Conservation (phyloP, 805 yeast species). For the Schizosaccharomyces japonicus region DNA sequence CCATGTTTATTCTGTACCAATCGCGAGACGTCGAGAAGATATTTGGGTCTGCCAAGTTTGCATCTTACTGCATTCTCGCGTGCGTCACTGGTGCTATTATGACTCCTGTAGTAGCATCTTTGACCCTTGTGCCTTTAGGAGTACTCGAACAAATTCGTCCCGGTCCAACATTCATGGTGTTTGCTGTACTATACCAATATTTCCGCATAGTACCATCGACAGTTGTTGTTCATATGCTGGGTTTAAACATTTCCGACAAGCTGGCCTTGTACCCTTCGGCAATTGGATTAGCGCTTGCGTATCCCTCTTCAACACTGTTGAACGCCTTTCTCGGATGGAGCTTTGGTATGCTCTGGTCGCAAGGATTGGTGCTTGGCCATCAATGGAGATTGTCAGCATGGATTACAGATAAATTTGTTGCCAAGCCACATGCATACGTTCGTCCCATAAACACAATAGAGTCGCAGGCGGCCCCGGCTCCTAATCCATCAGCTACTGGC, state of each 20-base stretch:
- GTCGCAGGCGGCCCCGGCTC: not conserved
- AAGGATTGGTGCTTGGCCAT: not conserved
- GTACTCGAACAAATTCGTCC: not conserved
- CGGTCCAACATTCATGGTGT: not conserved
- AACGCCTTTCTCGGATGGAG: conserved; percentile 1
- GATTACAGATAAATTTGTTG: not conserved
- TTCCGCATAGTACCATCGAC: not conserved
- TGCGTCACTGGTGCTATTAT: not conserved
- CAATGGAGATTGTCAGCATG: not conserved
- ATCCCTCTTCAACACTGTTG: not conserved
- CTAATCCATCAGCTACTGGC: not conserved
- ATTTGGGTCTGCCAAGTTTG: conserved; percentile 18
- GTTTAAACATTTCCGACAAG: not conserved
- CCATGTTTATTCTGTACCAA: conserved; percentile 18
- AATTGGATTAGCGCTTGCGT: not conserved
- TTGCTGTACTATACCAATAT: not conserved
- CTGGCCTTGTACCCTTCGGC: not conserved
- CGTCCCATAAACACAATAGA: conserved; percentile 1
- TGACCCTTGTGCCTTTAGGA: not conserved
- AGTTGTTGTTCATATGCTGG: not conserved
- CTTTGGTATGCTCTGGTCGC: not conserved
- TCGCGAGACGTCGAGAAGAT: conserved; percentile 20
- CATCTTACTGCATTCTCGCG: not conserved
- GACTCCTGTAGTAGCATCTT: not conserved
- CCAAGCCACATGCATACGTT: not conserved